Base-by-base conservation (phyloP, 2,329 filamentous ascomycete species). In the Penicillium sp. region DNA sequence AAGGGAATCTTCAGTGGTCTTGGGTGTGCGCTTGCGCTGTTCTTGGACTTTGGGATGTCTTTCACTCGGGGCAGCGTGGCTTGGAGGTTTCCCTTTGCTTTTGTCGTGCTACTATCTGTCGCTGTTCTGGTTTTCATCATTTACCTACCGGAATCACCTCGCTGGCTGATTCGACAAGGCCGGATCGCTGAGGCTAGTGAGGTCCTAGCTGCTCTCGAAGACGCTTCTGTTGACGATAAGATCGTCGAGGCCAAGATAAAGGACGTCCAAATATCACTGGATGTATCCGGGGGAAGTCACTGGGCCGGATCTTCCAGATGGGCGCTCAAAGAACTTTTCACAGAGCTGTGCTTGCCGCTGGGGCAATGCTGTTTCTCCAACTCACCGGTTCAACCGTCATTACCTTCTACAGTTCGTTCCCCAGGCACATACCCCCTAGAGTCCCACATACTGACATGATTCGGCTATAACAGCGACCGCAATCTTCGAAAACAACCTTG, bases 21-120 rank as follows among this genome's bases (percentile, higher is more conserved):
- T 22, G 58, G 58, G 19, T 58, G 53, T 46, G 54, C 57, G 1
- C 40, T 53, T 11, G 54, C 52, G 3, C 43, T 61, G 3, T 61
- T 61, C 12, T 41, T 61, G 2, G 58, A 61, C 25, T 61, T 43
- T 41, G 58, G 58, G 9, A 55, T 61, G 49, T 61, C 58, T 6
- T 60, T 61, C 18, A 53, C 36, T 3, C 11, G 40, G 5, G 39
- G 38, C 16, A 55, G 39, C 14, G 33, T 57, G 12, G 44, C 57
- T 13, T 61, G 58, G 58, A 55, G 58, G 5, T 46, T 60, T 14
- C 58, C 58, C 10, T 56, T 56, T 19, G 56, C 49, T 6, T 55
- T 60, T 30, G 52, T 56, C 3, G 8, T 53, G n/a, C n/a, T 61
- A 4, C 40, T 60, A 7, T 57, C 57, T 2, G 10, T 50, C 7